Percentiles rank a stretch among this genome's conserved stretches.
Conservation (phyloP, 2,329 filamentous ascomycete genomes). For the Cercospora citrullina region DNA sequence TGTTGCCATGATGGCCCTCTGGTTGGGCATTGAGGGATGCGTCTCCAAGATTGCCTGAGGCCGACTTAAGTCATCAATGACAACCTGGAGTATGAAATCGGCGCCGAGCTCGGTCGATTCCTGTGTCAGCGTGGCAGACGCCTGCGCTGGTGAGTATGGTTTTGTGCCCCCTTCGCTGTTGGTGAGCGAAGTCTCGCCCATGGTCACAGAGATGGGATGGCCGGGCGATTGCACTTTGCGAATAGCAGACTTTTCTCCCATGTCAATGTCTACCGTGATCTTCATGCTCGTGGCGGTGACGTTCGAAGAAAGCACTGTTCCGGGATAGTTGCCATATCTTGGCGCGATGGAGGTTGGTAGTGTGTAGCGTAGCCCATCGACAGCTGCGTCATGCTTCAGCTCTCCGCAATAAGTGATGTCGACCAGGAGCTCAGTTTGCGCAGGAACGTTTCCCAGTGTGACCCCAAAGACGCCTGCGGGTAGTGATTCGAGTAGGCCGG, state of each 20-base stretch:
- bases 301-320: conserved; percentile 35
- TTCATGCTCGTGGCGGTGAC: conserved; percentile 46
- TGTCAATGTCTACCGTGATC: conserved; percentile 61
- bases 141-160: conserved; percentile 57
- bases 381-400: conserved; percentile 68
- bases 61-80: conserved; percentile 60
- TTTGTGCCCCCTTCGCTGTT: conserved; percentile 36
- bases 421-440: conserved; percentile 57
- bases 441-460: conserved; percentile 66
- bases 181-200: conserved; percentile 58
- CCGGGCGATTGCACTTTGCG: conserved; percentile 65
- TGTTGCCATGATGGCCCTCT: conserved; percentile 68
- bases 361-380: conserved; percentile 67
- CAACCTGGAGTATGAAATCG: conserved; percentile 68
- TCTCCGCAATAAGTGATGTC: conserved; percentile 68
- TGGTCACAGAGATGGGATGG: conserved; percentile 65
- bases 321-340: conserved; percentile 59
- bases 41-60: conserved; percentile 66
- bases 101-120: conserved; percentile 56
- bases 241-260: conserved; percentile 57
- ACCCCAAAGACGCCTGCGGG: conserved; percentile 67
- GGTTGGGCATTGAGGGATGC: conserved; percentile 61
- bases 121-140: conserved; percentile 62
- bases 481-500: conserved; percentile 65
- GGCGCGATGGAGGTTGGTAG: conserved; percentile 68